A percentile compares a stretch with the other conserved stretches of the same genome.
phyloP scores from a whole-genome alignment of 257 asterid species.

The Lantana camara region DNA sequence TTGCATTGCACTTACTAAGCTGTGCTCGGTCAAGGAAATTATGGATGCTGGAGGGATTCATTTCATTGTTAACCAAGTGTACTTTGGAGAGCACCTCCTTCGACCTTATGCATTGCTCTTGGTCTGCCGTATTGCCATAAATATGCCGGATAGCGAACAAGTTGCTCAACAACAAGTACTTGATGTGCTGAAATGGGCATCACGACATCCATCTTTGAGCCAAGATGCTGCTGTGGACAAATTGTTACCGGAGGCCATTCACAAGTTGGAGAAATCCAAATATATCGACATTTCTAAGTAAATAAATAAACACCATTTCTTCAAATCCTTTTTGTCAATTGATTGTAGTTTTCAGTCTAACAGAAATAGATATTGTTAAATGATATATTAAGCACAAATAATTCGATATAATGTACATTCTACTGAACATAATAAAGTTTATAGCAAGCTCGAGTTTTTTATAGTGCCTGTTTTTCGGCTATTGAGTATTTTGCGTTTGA shows the following conservation, averaged over 20 bases:
- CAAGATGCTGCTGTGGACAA: slow-evolving; percentile 50
- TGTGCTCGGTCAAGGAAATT: slow-evolving; percentile 57
- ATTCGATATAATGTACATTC: too few relatives aligned
- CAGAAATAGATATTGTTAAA: too few relatives aligned
- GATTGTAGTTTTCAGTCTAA: too few relatives aligned
- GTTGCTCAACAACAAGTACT: slow-evolving; percentile 62
- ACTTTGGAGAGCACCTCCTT: too few relatives aligned
- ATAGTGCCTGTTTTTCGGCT: slow-evolving; percentile 94
- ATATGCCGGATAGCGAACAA: slow-evolving; percentile 79
- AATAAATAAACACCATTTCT: too few relatives aligned
- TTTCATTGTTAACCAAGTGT: slow-evolving; percentile 48
- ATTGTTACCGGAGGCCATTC: slow-evolving; percentile 55
- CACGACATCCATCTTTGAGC: slow-evolving; percentile 44
- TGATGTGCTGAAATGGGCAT: slow-evolving; percentile 67
- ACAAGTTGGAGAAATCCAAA: slow-evolving; percentile 59
- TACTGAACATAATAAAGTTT: too few relatives aligned
- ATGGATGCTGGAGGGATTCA: slow-evolving; percentile 58
- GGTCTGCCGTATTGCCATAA: too few relatives aligned
- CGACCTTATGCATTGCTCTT: slow-evolving; percentile 50
- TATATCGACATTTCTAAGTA: too few relatives aligned
- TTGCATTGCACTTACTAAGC: slow-evolving; percentile 55
- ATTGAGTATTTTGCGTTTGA: slow-evolving; percentile 94
- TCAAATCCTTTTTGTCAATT: too few relatives aligned
- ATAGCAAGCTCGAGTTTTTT: slow-evolving; percentile 86
- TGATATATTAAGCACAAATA: too few relatives aligned